These are phyloP conservation scores for Lactifluus subvellereus DNA, from an alignment of 768 basidiomycete species.

Conservation along the genomic window DNA sequence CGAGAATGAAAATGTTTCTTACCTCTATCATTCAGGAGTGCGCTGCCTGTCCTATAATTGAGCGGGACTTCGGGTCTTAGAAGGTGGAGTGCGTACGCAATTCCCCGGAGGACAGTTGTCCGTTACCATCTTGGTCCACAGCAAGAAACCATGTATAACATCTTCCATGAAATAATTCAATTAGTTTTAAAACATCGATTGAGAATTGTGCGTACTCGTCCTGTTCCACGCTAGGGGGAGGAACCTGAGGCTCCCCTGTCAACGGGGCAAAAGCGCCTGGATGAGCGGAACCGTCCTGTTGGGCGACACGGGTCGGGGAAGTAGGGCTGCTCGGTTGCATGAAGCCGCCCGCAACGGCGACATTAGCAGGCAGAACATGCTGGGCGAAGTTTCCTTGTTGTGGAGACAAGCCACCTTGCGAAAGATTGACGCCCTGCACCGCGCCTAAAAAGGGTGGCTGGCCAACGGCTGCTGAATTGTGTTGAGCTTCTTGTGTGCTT, in stretches of 20 bases:
- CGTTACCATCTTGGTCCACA: slow-evolving; percentile 8
- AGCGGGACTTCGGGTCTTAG: not conserved
- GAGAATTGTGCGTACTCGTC: not conserved
- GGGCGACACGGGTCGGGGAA: not conserved
- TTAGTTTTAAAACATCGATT: not conserved
- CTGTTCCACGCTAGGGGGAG: not conserved
- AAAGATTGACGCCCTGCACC: not conserved
- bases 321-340: not conserved
- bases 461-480: not conserved
- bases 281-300: not conserved
- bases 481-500: not conserved
- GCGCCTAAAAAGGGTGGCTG: not conserved
- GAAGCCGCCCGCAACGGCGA: not conserved
- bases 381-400: not conserved
- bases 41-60: not conserved
- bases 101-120: slow-evolving; percentile 5
- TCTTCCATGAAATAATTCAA: not conserved
- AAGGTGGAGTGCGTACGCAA: not conserved
- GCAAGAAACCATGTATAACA: slow-evolving; percentile 2
- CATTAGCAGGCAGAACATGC: not conserved
- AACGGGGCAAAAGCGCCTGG: not conserved
- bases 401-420: not conserved
- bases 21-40: slow-evolving; percentile 9
- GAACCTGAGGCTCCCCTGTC: not conserved
- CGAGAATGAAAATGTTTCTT: not conserved